Base-by-base conservation (phyloP, 768 basidiomycete species). In the Russula earlei region DNA sequence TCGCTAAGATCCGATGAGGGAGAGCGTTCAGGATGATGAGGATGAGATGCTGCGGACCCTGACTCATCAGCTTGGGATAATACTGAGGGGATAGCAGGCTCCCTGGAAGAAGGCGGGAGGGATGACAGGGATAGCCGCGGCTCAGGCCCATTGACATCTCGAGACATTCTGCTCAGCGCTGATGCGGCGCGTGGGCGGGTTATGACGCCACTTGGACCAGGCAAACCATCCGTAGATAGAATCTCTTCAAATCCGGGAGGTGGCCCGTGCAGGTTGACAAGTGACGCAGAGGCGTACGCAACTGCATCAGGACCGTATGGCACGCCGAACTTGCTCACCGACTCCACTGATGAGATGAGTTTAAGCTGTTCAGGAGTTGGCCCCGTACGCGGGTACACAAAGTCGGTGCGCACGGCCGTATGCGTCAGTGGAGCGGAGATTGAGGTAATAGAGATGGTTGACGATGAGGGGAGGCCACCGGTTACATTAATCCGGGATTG, bases 351-450 rank as follows among this genome's bases (percentile, higher is more conserved):
- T 41, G 83, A 80, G 53, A 91, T 84, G 53, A 88, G 71, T 65
- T 77, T 83, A 56, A 91, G 68, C 61, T 80, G 78, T 40, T 79
- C 78, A 0, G 83, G 76, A 7, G 84, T 85, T 3, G 80, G 80
- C 0, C 84, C 84, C 8, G 73, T 61, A 61, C 75, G 75, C 1
- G 85, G 85, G 62, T 81, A 86, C 17, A 77, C 77, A 59, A 89
- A 85, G 65, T 84, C 83, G 1, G 87, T 83, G 22, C 84, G 81
- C 20, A 78, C 72, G 25, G 78, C 71, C 11, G 89, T 91, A 66
- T 91, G 85, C 6, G 82, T 76, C 9, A 91, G 77, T 7, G 89
- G 89, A 5, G 85, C 65, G 5, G 86, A 88, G 55, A 91, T 91
- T 10, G 79, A 85, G 60, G 81, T 74, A 34, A 89, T 72, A 17